Base-by-base conservation (phyloP, 768 basidiomycete genomes). In the Mycena maculata region DNA sequence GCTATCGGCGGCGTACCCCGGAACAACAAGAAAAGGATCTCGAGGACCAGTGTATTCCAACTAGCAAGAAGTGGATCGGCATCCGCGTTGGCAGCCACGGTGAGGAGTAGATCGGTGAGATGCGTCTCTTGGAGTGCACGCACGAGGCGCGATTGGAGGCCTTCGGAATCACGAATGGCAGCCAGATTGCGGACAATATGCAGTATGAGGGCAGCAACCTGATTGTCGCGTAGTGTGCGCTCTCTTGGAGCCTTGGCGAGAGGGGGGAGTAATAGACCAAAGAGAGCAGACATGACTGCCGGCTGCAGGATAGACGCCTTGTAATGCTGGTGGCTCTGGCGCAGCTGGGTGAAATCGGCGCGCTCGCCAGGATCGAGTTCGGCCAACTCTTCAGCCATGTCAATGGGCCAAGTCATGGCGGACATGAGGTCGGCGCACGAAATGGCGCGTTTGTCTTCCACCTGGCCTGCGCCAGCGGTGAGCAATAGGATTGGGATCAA, bases 321-420 rank as follows among this genome's bases (percentile, higher is more conserved):
- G 87, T 99, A 99, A 70, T 90, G 83, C 28, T 94, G 80, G 76
- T 99, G 97, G 70, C 92, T 92, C 72, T 87, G 78, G 48, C 91
- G 77, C 9, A 99, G 85, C 65, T 91, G 90, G 0, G 95, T 95
- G 78, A 96, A 99, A 76, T 99, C 98, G 18, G 94, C 88, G 20
- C 90, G 88, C 66, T 86, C 88, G 77, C 93, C 93, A 22, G 88
- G 71, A 41, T 91, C 91, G 59, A 98, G 88, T 74, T 99, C 98
- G 72, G 92, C 93, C 69, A 99, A 83, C 78, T 99, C 98, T 73
- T 94, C 93, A 0, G 95, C 93, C 68, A 99, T 83, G 78, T 99
- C 94, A 59, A 99, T 97, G 0, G 98, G 98, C 98, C 98, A 99
- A 1, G 97, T 99, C 93, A 99, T 94, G 0, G 96, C 96, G 0